Percentiles rank a stretch among this genome's conserved stretches.
phyloP scores from a whole-genome alignment of 2,329 filamentous ascomycete genomes.

The Chrysosporium keratinophilum region DNA sequence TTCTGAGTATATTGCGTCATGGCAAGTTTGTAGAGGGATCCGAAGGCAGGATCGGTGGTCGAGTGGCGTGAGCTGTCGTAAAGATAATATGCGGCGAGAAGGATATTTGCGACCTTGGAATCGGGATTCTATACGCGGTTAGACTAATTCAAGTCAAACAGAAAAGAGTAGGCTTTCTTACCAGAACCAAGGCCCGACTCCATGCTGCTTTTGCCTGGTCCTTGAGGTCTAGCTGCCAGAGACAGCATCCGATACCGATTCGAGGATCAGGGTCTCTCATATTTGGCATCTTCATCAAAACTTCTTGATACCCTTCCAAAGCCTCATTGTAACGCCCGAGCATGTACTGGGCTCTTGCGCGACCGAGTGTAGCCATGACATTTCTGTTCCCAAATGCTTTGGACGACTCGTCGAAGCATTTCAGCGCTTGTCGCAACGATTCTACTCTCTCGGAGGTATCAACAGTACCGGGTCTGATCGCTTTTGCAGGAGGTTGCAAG shows the following conservation, averaged over 20 bases:
- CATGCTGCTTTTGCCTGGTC: conserved; percentile 84
- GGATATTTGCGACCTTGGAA: conserved; percentile 80
- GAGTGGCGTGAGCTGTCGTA: conserved; percentile 74
- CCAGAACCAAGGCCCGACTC: conserved; percentile 73
- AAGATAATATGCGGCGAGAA: conserved; percentile 82
- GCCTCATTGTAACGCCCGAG: conserved; percentile 78
- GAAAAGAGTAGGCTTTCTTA: conserved; percentile 29
- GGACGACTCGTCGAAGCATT: conserved; percentile 89
- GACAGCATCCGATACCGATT: conserved; percentile 91
- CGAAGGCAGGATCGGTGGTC: conserved; percentile 75
- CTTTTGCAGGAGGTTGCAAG: conserved; percentile 63
- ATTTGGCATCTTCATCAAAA: conserved; percentile 72
- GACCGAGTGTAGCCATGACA: conserved; percentile 83
- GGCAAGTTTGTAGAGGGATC: conserved; percentile 75
- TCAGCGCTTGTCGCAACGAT: conserved; percentile 71
- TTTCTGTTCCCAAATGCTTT: conserved; percentile 77
- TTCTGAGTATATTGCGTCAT: conserved; percentile 93
- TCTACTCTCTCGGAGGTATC: conserved; percentile 64
- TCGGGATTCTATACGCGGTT: conserved; percentile 48
- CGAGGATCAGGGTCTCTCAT: conserved; percentile 87
- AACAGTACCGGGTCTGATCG: conserved; percentile 49
- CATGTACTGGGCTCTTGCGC: conserved; percentile 75
- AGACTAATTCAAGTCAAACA: conserved; percentile 9
- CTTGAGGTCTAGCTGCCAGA: conserved; percentile 93
- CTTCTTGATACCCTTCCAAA: conserved; percentile 74